Base-by-base conservation (phyloP, 225 moss, liverwort and hornwort species). In the Pseudisothecium myosuroides region DNA sequence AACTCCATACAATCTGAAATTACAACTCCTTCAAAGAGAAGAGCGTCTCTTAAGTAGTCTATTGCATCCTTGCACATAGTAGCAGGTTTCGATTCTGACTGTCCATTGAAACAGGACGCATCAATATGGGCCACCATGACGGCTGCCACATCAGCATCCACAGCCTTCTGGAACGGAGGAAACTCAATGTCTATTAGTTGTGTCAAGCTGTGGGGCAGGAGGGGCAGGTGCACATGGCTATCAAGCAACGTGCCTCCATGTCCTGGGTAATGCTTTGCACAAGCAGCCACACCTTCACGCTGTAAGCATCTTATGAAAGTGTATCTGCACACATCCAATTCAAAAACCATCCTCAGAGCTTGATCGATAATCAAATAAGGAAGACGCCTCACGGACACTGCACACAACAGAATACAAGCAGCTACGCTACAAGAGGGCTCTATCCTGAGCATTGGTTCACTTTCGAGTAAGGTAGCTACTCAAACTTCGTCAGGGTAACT, bases 181-280 rank as follows among this genome's bases (percentile, higher is more conserved):
- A 97, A 82, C 83, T 97, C 97, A 47, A 89, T 88, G 21, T 83
- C 59, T 29, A 75, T 65, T 15, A 97, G 90, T 32, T 90, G 92
- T 21, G 93, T 83, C 65, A 95, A 83, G 83, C 76, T 84, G 68
- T 92, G 90, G 32, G 89, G 82, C 9, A 97, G 92, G 18, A 90
- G 59, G 27, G 97, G 96, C 50, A 97, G 90, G 39, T 83, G 92
- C n/a, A 91, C 81, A 81, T 97, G 97, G 69, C 95, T 97, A 65
- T 97, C 95, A 15, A 87, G 76, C 49, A 88, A 47, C 39, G 91
- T 91, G 86, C 92, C 93, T 49, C 96, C 97, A 22, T 96, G 94
- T 22, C 97, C 96, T 11, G 95, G 95, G 82, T 92, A 97, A 81
- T 97, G 97, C 91, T 97, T 97, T 43, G 94, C 95, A 88, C 95